Evolutionary conservation across 805 yeast genomes (phyloP), one percentile per base, ranked within the genome.

Genomic region (Brettanomyces sp.): DNA sequence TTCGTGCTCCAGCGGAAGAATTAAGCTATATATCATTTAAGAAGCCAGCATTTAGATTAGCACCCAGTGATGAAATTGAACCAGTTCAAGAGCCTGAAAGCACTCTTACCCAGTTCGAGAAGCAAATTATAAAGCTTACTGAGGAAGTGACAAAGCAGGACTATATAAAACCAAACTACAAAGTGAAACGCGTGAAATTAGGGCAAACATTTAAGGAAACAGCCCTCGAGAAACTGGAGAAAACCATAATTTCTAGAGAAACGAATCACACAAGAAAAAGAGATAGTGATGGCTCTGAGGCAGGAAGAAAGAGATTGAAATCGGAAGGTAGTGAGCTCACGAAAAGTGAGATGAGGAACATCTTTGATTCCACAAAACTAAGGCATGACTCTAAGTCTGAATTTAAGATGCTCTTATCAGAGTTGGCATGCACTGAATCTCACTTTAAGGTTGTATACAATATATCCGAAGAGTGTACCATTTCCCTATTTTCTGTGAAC

Each of bases 21-120:
- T 34, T 59, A 9, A 46, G 51, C 14, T 45, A 44, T 21, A 38
- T 64, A 6, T 47, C 48, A n/a, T 72, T 72, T 54, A 65, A 63
- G 40, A 63, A 64, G 42, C 69, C 70, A 1, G 60, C 59, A 1
- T 34, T 54, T 39, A 50, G 48, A n/a, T 39, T 52, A 7, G 36
- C 39, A 22, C 37, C 23, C 7, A 18, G 8, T 18, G 35, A 13
- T 8, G 34, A 40, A 6, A 11, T 13, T 8, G 24, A 22, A 3
- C 4, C 23, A 9, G 34, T 45, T n/a, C 40, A 42, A 5, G 39
- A 38, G 6, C 18, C 21, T 39, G 32, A 37, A 21, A 24, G 25
- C 38, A 3, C 30, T 12, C 42, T 30, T 11, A 7, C 50, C 11
- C 13, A 35, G 12, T 39, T 53, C 28, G 63, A 57, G 37, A 33